Evolutionary conservation across 768 basidiomycete species (phyloP), one percentile per base, ranked within the genome.

Genomic region (Tulasnella sp.): DNA sequence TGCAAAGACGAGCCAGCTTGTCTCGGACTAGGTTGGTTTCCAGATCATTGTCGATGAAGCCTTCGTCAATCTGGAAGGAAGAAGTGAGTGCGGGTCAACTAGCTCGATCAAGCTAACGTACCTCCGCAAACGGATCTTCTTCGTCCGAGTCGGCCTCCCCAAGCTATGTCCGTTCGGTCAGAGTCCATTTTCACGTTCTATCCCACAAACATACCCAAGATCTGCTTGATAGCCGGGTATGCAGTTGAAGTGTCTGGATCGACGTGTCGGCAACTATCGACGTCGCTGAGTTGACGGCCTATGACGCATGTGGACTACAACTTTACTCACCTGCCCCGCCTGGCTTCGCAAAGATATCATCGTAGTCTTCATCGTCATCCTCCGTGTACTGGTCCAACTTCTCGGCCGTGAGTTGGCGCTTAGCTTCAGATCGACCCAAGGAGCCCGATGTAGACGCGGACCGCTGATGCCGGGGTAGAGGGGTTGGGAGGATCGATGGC

Each of bases 61-160:
- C 93, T 86, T 96, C 96, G 81, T 98, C 95, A 78, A 97, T 96
- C 93, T 92, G 79, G 44, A n/a, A 75, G 29, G 76, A 44, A 44
- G 7, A 20, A 35, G 40, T 29, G 26, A 70, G 23, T 20, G 78
- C 32, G 70, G 32, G 55, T 11, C 6, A 15, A 44, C 7, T 26
- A 37, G 3, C 42, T 23, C 71, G 81, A 77, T 81, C 18, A 39
- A 40, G 61, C 9, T 6, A 39, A 13, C 81, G 80, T n/a, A 94
- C 94, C 86, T 96, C 94, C 2, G 97, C 96, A 81, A 99, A 99
- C 0, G 98, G 97, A 86, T 99, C 96, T 75, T 95, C 94, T 74
- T 97, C 96, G 78, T 97, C 95, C 2, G 89, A 90, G 44, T 93
- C 89, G 40, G 93, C 93, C 67, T 94, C 94, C 11, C 91, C 91